Percentiles rank a stretch among this genome's conserved stretches.
Evolutionary conservation across 2,329 filamentous ascomycete species (phyloP).

Genomic region (Paraphaeosphaeria minitans): DNA sequence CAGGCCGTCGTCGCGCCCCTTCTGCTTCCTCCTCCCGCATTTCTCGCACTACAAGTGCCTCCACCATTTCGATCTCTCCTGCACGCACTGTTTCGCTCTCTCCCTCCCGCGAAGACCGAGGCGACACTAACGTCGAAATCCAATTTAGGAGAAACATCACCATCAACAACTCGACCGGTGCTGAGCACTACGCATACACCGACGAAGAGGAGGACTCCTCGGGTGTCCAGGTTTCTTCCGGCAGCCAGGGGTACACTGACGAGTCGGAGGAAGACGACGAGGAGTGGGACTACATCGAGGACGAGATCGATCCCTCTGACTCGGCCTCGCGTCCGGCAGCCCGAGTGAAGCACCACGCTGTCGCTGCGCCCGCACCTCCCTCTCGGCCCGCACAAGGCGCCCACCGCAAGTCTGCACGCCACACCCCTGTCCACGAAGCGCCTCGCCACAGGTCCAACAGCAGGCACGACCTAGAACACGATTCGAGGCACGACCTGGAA

Average conservation of each 20-base stretch:
- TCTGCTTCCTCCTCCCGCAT: slow-evolving; percentile 30
- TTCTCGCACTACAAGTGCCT: slow-evolving; percentile 21
- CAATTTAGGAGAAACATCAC: slow-evolving; percentile 46
- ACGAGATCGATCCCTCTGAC: slow-evolving; percentile 56
- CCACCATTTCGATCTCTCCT: slow-evolving; percentile 32
- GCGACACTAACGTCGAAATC: slow-evolving; percentile 47
- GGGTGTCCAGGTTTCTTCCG: slow-evolving; percentile 39
- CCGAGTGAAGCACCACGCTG: slow-evolving; percentile 41
- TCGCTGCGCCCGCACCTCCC: slow-evolving; percentile 36
- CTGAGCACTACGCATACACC: slow-evolving; percentile 32
- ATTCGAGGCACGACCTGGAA: slow-evolving; percentile 36
- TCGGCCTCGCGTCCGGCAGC: slow-evolving; percentile 52
- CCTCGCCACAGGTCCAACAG: slow-evolving; percentile 42
- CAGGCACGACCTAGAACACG: slow-evolving; percentile 38
- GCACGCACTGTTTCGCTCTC: slow-evolving; percentile 28
- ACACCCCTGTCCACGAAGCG: slow-evolving; percentile 38
- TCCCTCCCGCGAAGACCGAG: slow-evolving; percentile 33
- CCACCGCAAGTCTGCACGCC: slow-evolving; percentile 48
- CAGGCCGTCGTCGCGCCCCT: slow-evolving; percentile 29
- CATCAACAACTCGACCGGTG: slow-evolving; percentile 46
- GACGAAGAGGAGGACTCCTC: slow-evolving; percentile 44
- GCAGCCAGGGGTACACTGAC: slow-evolving; percentile 39
- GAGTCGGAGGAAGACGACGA: slow-evolving; percentile 39
- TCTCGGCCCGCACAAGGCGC: slow-evolving; percentile 44
- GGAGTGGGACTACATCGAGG: slow-evolving; percentile 36